Evolutionary conservation across 495 filamentous ascomycete genomes (phyloP), one percentile per base, ranked within the genome.

Genomic region (Aspergillus bertholletiae): DNA sequence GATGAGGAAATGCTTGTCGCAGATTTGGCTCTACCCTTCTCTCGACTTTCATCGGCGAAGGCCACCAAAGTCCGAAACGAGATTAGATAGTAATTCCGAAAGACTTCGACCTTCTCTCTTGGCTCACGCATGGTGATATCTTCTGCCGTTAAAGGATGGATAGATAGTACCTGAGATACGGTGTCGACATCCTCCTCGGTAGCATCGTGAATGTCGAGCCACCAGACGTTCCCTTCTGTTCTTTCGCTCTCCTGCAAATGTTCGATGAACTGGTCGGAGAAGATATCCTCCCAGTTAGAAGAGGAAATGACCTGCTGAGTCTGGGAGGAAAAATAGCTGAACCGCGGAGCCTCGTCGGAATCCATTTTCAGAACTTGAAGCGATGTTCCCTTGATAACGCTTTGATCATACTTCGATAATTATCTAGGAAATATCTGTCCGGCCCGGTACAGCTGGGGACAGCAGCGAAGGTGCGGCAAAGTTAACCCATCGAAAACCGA

Each of bases 41-140:
- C 28, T 7, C 50, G 49, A 13, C 27, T 18, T 46, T 81, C 80
- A 41, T 37, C 48, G 21, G 21, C 12, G 12, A 40, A 50, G 3
- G 89, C 83, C 24, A 82, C 71, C 43, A 96, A 91, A 0, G 90
- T 94, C 39, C 91, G 86, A 74, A 97, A 96, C 55, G 87, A 93
- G 35, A 96, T 88, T 56, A 97, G 90, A 65, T 97, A 97, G 74
- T 97, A 97, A 22, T 88, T 84, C 20, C 84, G 82, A 70, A 96
- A 97, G 21, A 96, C 85, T 64, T 97, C 93, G 27, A 97, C 93
- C 74, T 97, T 97, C 72, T 97, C 94, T 9, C 93, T 88, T 2
- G 90, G 82, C 69, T 97, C 93, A 55, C 93, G 90, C 3, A 86
- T 90, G 11, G 81, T 84, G 52, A 97, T 93, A 71, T 97, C 93